Evolutionary conservation across 2,329 filamentous ascomycete species (phyloP).

Genomic region (Gaeumannomyces tritici): DNA sequence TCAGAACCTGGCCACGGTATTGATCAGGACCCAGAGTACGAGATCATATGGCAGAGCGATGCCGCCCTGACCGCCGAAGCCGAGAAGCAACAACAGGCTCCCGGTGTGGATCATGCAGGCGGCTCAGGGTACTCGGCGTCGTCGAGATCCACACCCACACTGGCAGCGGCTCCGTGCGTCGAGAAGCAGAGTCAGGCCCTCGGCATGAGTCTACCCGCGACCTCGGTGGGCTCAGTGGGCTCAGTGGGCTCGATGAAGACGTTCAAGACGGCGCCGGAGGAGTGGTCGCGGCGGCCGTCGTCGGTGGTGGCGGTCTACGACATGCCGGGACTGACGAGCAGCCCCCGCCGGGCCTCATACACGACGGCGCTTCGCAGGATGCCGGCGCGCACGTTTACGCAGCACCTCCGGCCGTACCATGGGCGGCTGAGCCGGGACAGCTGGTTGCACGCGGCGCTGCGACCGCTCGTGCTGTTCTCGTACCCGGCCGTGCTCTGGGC

Average conservation of each 20-base stretch:
- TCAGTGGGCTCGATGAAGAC: neutral
- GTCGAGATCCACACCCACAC: neutral
- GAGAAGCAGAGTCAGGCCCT: neutral
- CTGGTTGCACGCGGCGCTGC: slow-evolving; percentile 67
- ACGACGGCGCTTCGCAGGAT: slow-evolving; percentile 59
- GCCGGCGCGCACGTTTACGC: slow-evolving; percentile 59
- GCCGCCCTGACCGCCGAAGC: too few relatives aligned
- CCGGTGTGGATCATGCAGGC: too few relatives aligned
- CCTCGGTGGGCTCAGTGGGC: neutral
- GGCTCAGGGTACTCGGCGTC: neutral
- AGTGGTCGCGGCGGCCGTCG: neutral
- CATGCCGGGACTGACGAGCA: neutral
- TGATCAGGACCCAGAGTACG: too few relatives aligned
- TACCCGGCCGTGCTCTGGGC: slow-evolving; percentile 92
- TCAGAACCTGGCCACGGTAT: too few relatives aligned
- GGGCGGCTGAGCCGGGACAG: slow-evolving; percentile 69
- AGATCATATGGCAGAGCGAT: too few relatives aligned
- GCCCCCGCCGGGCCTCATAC: slow-evolving; percentile 34
- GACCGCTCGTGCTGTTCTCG: slow-evolving; percentile 77
- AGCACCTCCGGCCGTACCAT: slow-evolving; percentile 68
- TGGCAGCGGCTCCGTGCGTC: neutral
- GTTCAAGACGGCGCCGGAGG: neutral
- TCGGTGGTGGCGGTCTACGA: neutral
- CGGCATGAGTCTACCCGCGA: neutral
- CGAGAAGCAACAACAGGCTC: neutral